These are phyloP conservation scores for Cucurbita argyrosperma DNA, from an alignment of 306 rosid genomes.

Conservation along the genomic window DNA sequence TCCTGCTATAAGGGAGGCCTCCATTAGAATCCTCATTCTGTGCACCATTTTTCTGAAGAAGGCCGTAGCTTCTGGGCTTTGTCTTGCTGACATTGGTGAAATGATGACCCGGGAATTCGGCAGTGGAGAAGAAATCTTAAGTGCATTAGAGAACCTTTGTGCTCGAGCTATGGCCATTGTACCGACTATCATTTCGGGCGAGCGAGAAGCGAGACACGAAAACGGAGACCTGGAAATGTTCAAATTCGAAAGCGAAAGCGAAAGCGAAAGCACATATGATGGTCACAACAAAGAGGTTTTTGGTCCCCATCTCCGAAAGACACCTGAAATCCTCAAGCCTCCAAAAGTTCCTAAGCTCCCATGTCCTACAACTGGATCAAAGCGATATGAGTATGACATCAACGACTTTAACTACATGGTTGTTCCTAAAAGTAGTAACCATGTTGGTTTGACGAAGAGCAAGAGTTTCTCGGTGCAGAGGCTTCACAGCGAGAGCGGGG, in stretches of 20 bases:
- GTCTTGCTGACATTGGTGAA: conserved; percentile 64
- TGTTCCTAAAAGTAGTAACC: neutral
- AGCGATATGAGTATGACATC: neutral
- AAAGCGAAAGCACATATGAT: conserved; percentile 9
- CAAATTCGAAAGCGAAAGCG: neutral
- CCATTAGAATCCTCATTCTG: conserved; percentile 59
- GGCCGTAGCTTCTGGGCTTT: conserved; percentile 50
- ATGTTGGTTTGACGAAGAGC: conserved; percentile 10
- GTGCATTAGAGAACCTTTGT: conserved; percentile 50
- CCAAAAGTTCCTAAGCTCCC: conserved; percentile 13
- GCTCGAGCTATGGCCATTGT: conserved; percentile 31
- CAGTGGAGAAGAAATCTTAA: conserved; percentile 31
- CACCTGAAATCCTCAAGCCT: conserved; percentile 7
- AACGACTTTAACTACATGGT: neutral
- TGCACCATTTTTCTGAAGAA: conserved; percentile 73
- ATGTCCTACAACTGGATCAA: conserved; percentile 10
- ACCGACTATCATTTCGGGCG: conserved; percentile 8
- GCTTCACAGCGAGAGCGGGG: conserved; percentile 18
- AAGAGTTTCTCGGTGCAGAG: conserved; percentile 21
- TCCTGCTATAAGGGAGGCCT: conserved; percentile 50
- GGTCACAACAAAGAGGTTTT: conserved; percentile 5
- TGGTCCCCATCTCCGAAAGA: conserved; percentile 14
- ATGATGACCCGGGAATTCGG: conserved; percentile 61
- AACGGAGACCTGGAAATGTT: conserved; percentile 12
- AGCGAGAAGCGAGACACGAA: conserved; percentile 2